Percentiles rank a stretch among this genome's conserved stretches.
Evolutionary conservation across 2,329 filamentous ascomycete genomes (phyloP).

Genomic region (Xylaria multiplex): DNA sequence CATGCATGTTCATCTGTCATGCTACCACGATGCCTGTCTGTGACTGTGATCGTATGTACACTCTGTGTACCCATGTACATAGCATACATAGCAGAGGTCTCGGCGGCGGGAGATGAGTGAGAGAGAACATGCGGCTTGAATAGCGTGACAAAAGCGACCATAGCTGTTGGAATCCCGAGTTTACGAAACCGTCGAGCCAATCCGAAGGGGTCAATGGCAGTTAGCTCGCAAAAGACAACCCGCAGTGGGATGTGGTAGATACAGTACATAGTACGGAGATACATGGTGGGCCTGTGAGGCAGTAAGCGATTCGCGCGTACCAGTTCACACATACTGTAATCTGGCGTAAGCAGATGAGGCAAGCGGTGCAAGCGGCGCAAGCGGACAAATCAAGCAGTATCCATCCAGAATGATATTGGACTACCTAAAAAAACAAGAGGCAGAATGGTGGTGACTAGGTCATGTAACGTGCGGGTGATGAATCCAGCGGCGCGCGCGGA

Average conservation of each 20-base stretch:
- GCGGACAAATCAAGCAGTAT: conserved; percentile 44
- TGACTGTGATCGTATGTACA: conserved; percentile 48
- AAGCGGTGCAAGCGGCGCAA: neutral
- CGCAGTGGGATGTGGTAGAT: conserved; percentile 31
- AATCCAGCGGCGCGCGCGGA: conserved; percentile 20
- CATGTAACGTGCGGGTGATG: conserved; percentile 32
- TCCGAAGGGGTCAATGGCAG: conserved; percentile 38
- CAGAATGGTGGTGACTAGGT: conserved; percentile 37
- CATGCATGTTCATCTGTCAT: conserved; percentile 52
- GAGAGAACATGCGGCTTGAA: conserved; percentile 26
- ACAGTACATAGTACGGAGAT: conserved; percentile 9
- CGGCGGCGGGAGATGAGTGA: conserved; percentile 41
- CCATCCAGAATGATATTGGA: conserved; percentile 33
- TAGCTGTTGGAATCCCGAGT: conserved; percentile 39
- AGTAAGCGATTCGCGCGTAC: conserved; percentile 47
- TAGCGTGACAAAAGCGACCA: conserved; percentile 40
- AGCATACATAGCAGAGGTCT: conserved; percentile 28
- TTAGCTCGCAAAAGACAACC: conserved; percentile 39
- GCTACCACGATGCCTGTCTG: conserved; percentile 49
- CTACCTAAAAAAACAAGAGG: conserved; percentile 37
- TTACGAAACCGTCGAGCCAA: conserved; percentile 39
- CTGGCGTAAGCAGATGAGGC: conserved; percentile 42
- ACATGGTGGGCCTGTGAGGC: conserved; percentile 43
- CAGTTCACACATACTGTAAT: conserved; percentile 36
- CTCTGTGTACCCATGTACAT: conserved; percentile 49